Percentiles rank a stretch among this genome's conserved stretches.
Evolutionary conservation across 768 basidiomycete genomes (phyloP).

Genomic region (Naematelia aurantialba): DNA sequence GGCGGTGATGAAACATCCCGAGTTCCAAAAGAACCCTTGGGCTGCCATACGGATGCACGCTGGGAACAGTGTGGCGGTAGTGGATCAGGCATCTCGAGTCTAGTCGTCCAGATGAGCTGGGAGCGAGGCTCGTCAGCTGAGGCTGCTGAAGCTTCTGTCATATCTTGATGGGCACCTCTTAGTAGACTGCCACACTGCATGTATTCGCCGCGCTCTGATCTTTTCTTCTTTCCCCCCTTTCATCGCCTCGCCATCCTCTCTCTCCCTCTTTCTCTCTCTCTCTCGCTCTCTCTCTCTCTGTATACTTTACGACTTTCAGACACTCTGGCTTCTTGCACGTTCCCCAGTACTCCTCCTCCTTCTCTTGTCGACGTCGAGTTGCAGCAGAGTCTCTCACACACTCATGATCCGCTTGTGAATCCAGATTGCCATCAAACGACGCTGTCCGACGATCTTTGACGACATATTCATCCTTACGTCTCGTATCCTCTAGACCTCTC

Average conservation of each 20-base stretch:
- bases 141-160: too few species aligned
- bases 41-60: constrained; percentile 47
- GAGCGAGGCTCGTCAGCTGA: too few species aligned
- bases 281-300: constrained; percentile 9
- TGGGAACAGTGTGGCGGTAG: constrained; percentile 34
- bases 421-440: not conserved
- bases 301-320: constrained; percentile 7
- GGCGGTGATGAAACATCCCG: constrained; percentile 40
- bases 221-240: too few species aligned
- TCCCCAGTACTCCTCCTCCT: not conserved
- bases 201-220: too few species aligned
- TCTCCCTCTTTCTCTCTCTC: not conserved
- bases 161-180: too few species aligned
- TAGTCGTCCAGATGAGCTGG: not conserved
- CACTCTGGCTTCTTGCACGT: not conserved
- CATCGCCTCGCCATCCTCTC: not conserved
- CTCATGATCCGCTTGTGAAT: too few species aligned
- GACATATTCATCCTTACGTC: too few species aligned
- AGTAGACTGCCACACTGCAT: too few species aligned
- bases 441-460: not conserved
- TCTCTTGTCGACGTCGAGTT: not conserved
- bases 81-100: constrained; percentile 3
- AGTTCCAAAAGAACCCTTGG: constrained; percentile 46
- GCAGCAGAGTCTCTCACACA: too few species aligned
- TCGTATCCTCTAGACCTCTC: not conserved